These are phyloP conservation scores for Cladochytrium replicatum DNA, from an alignment of 192 early-diverging fungal genomes.

Conservation along the genomic window DNA sequence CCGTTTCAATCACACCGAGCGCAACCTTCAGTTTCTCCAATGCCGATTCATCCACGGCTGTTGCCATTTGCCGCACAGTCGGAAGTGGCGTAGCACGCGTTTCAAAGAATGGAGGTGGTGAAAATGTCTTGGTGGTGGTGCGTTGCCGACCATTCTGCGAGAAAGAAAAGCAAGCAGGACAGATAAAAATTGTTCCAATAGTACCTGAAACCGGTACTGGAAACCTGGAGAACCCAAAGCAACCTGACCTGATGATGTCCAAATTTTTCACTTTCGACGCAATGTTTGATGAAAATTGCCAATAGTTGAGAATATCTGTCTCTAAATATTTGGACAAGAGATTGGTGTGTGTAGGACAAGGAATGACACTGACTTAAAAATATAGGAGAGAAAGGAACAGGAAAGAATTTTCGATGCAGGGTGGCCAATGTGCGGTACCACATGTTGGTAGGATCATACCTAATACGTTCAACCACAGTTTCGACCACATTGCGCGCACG, in stretches of 20 bases:
- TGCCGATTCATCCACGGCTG: conserved; percentile 7
- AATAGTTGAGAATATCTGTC: conserved; percentile 38
- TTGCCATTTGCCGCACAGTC: too few species aligned
- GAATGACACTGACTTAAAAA: too few species aligned
- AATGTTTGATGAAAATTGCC: conserved; percentile 45
- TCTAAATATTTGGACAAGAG: too few species aligned
- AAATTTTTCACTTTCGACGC: conserved; percentile 55
- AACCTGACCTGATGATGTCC: conserved; percentile 21
- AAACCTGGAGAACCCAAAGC: conserved; percentile 35
- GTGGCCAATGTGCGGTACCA: conserved; percentile 54
- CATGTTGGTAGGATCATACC: conserved; percentile 58
- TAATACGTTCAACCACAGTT: conserved; percentile 56
- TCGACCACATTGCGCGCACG: conserved; percentile 41
- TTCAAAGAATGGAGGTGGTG: too few species aligned
- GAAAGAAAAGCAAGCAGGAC: background rate
- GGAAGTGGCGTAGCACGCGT: too few species aligned
- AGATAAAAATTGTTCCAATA: conserved; percentile 17
- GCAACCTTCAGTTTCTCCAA: conserved; percentile 32
- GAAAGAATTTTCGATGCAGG: conserved; percentile 67
- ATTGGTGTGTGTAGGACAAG: too few species aligned
- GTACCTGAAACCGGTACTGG: conserved; percentile 33
- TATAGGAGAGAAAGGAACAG: conserved; percentile 44
- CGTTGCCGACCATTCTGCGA: conserved; percentile 54
- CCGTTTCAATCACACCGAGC: conserved; percentile 23
- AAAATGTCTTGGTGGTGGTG: conserved; percentile 47